A percentile compares a stretch with the other conserved stretches of the same genome.
phyloP scores from a whole-genome alignment of 345 rosid species.

The Excoecaria cochinchinensis region DNA sequence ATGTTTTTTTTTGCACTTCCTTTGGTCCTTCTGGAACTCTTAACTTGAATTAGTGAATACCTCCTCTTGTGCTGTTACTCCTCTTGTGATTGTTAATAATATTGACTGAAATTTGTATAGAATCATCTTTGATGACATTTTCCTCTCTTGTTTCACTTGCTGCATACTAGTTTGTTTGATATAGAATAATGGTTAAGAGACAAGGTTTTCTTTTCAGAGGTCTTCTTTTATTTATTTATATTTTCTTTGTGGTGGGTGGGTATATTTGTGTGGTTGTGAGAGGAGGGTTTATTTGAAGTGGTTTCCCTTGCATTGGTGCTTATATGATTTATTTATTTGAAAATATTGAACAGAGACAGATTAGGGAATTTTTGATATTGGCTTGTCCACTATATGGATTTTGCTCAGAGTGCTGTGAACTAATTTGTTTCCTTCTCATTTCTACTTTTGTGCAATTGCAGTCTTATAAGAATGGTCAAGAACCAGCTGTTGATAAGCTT shows the following conservation, averaged over 20 bases:
- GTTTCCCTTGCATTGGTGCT: neutral
- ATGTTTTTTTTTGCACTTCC: too few species aligned
- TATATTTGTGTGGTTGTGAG: too few species aligned
- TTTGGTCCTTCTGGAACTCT: neutral
- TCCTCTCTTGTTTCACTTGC: neutral
- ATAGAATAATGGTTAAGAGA: neutral
- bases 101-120: neutral
- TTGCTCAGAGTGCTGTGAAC: neutral
- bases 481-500: slow-evolving; percentile 71
- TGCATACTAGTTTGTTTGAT: neutral
- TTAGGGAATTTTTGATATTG: neutral
- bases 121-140: neutral
- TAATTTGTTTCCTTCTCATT: neutral
- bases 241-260: too few species aligned
- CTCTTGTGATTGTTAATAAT: neutral
- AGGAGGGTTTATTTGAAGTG: neutral
- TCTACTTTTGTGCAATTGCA: slow-evolving; percentile 31
- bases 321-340: too few species aligned
- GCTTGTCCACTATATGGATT: neutral
- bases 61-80: neutral
- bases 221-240: too few species aligned
- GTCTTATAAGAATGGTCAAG: slow-evolving; percentile 54
- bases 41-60: neutral
- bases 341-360: neutral
- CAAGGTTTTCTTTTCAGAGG: too few species aligned